A percentile compares a stretch with the other conserved stretches of the same genome.
Conservation (phyloP, 177 flowering plant genomes). For the Vitis hybrid region DNA sequence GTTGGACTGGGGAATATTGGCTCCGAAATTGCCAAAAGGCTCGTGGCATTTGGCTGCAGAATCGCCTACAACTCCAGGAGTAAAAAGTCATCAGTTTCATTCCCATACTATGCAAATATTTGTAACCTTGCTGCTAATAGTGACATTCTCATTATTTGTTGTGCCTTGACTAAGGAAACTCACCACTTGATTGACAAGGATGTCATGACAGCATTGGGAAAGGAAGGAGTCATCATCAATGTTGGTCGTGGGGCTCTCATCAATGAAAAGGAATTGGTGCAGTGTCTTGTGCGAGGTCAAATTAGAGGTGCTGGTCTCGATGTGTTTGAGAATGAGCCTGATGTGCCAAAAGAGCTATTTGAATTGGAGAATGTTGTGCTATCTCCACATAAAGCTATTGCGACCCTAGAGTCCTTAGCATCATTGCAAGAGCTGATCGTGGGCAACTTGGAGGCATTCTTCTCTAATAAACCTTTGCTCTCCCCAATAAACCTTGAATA, state of each 20-base stretch:
- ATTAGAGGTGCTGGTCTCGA: constrained; percentile 51
- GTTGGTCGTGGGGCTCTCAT: constrained; percentile 44
- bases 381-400: constrained; percentile 40
- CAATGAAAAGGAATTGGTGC: constrained; percentile 46
- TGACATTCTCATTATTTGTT: constrained; percentile 48
- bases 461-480: constrained; percentile 31
- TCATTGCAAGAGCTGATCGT: constrained; percentile 18
- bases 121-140: constrained; percentile 45
- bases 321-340: constrained; percentile 49
- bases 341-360: constrained; percentile 41
- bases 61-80: constrained; percentile 54
- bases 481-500: not conserved
- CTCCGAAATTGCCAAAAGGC: constrained; percentile 39
- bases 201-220: constrained; percentile 41
- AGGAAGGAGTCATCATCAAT: constrained; percentile 41
- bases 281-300: constrained; percentile 31
- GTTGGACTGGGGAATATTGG: constrained; percentile 64
- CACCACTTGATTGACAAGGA: constrained; percentile 37
- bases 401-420: constrained; percentile 29
- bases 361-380: constrained; percentile 46
- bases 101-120: constrained; percentile 31
- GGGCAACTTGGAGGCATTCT: constrained; percentile 41
- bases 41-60: constrained; percentile 48
- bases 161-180: constrained; percentile 44
- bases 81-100: constrained; percentile 36